These are phyloP conservation scores for Dentipellis sp. DNA, from an alignment of 768 basidiomycete species.

Conservation along the genomic window DNA sequence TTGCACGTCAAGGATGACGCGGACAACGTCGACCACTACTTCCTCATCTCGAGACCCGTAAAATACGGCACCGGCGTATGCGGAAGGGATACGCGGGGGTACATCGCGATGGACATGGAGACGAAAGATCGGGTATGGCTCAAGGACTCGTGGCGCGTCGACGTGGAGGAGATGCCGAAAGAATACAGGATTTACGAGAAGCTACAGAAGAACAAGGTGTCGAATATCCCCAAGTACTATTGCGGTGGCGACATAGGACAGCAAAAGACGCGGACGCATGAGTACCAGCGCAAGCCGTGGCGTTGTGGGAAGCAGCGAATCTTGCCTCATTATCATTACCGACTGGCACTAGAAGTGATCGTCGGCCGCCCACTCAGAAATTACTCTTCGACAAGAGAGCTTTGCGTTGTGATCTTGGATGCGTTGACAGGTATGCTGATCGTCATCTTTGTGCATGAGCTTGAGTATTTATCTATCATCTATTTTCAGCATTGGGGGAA, in stretches of 20 bases:
- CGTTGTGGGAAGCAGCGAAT: background rate
- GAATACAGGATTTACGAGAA: background rate
- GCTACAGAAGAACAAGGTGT: background rate
- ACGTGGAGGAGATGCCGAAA: background rate
- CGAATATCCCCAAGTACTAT: background rate
- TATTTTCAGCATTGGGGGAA: background rate
- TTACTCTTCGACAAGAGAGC: background rate
- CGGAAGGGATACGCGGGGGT: background rate
- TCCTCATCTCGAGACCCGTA: background rate
- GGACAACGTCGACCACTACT: background rate
- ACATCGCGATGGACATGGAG: background rate
- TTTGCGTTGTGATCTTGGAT: background rate
- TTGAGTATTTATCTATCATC: background rate
- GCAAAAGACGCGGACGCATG: background rate
- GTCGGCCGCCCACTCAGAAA: background rate
- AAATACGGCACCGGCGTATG: background rate
- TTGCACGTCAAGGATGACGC: background rate
- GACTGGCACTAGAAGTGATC: background rate
- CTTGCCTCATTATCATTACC: background rate
- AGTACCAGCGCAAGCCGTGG: background rate
- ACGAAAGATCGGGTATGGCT: background rate
- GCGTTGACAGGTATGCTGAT: background rate
- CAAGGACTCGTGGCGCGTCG: background rate
- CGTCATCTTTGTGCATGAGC: background rate
- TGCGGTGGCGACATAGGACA: background rate